Conservation (phyloP, 2,329 filamentous ascomycete genomes). For the Xylariaceae sp. region DNA sequence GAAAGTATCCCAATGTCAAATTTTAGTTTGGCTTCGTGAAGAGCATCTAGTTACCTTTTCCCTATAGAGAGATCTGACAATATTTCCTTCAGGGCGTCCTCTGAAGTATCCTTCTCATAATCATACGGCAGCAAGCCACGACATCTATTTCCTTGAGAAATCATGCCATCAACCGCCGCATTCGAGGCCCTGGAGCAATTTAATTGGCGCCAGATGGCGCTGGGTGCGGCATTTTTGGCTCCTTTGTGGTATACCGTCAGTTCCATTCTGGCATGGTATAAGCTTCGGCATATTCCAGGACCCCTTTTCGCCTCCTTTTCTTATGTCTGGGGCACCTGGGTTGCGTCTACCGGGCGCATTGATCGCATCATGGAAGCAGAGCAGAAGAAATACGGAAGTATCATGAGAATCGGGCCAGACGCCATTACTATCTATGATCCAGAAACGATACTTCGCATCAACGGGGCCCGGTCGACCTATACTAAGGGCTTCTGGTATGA, state of each 20-base stretch:
- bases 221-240: not conserved
- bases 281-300: slow-evolving; percentile 32
- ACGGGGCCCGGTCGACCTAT: slow-evolving; percentile 33
- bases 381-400: slow-evolving; percentile 32
- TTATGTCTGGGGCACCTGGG: slow-evolving; percentile 28
- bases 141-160: no score
- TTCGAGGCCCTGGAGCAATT: not conserved
- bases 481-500: slow-evolving; percentile 31
- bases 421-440: slow-evolving; percentile 31
- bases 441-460: slow-evolving; percentile 31
- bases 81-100: no score
- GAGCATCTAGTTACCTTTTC: no score
- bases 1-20: no score
- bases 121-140: no score
- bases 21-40: no score
- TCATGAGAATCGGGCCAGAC: slow-evolving; percentile 34
- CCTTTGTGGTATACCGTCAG: slow-evolving; percentile 16
- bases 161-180: no score
- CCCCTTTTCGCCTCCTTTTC: slow-evolving; percentile 32
- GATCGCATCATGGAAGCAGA: slow-evolving; percentile 19
- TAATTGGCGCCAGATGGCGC: not conserved
- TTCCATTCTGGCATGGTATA: slow-evolving; percentile 26
- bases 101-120: no score
- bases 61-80: no score
- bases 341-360: slow-evolving; percentile 19